These are phyloP conservation scores for Fusarium cyanostomum DNA, from an alignment of 2,329 filamentous ascomycete species.

Conservation along the genomic window DNA sequence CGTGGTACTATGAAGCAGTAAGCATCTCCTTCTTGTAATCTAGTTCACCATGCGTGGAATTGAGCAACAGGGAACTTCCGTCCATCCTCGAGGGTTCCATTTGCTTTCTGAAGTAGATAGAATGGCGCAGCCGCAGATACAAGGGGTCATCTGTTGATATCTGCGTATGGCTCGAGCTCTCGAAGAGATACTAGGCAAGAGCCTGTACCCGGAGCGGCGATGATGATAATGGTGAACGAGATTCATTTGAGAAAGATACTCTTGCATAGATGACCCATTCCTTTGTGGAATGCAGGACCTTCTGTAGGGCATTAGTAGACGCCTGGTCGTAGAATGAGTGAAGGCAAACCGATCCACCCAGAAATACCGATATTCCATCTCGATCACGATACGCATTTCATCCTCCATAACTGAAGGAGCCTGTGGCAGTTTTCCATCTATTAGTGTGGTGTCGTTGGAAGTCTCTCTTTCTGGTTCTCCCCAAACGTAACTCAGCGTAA, in stretches of 20 bases:
- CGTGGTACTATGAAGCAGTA: neutral
- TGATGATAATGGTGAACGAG: conserved; percentile 6
- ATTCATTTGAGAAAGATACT: conserved; percentile 5
- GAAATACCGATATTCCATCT: neutral
- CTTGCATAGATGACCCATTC: neutral
- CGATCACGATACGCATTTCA: neutral
- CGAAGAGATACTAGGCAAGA: neutral
- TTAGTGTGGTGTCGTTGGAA: neutral
- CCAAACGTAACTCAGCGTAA: conserved; percentile 13
- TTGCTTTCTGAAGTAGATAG: neutral
- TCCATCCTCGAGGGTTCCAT: neutral
- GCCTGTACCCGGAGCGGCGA: neutral
- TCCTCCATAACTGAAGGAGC: neutral
- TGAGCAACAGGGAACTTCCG: neutral
- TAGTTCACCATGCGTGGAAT: too few species aligned
- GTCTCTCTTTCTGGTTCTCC: neutral
- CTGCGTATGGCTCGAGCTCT: neutral
- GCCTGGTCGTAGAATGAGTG: too few species aligned
- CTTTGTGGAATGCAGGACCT: conserved; percentile 6
- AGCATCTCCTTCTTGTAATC: neutral
- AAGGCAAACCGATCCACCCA: conserved; percentile 8
- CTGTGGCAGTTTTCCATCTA: neutral
- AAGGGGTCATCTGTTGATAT: neutral
- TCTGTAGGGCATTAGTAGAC: neutral
- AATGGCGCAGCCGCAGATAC: neutral